Conservation (phyloP, 1,139 yeast species). For the Lodderomyces metapsilosis region DNA sequence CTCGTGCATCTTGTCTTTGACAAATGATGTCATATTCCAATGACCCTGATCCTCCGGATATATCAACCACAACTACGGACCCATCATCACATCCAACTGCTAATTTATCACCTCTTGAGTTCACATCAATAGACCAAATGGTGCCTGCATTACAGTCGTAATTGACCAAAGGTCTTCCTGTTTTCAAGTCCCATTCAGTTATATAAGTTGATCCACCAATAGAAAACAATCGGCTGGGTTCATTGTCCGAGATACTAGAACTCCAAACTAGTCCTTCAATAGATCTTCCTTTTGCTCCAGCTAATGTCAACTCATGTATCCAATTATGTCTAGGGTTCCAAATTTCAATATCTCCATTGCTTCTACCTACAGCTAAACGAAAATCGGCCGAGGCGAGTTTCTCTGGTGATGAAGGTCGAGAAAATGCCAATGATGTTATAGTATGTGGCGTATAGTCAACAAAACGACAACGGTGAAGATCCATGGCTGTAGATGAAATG, state of each 20-base stretch:
- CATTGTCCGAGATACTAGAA: constrained; percentile 15
- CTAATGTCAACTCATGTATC: constrained; percentile 59
- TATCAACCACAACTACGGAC: constrained; percentile 76
- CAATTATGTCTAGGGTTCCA: constrained; percentile 83
- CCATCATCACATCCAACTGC: constrained; percentile 98
- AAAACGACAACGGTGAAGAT: constrained; percentile 89
- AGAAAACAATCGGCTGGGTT: constrained; percentile 63
- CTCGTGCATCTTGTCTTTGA: constrained; percentile 83
- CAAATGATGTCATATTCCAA: constrained; percentile 75
- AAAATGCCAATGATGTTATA: constrained; percentile 79
- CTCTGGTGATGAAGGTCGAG: constrained; percentile 55
- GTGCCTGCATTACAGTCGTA: constrained; percentile 93
- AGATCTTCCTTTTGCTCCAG: constrained; percentile 80
- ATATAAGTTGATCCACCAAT: constrained; percentile 91
- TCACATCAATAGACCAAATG: constrained; percentile 83
- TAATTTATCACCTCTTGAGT: constrained; percentile 57
- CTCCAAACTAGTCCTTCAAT: constrained; percentile 88
- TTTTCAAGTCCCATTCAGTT: constrained; percentile 87
- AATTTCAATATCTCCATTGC: constrained; percentile 92
- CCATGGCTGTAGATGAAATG: constrained; percentile 37
- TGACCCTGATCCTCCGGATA: constrained; percentile 79
- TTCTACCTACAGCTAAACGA: constrained; percentile 87
- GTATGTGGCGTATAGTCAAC: constrained; percentile 88
- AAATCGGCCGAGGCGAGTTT: constrained; percentile 57
- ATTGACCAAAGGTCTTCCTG: constrained; percentile 71